These are phyloP conservation scores for Pichia rugopelliculosa DNA, from an alignment of 805 yeast genomes.

Conservation along the genomic window DNA sequence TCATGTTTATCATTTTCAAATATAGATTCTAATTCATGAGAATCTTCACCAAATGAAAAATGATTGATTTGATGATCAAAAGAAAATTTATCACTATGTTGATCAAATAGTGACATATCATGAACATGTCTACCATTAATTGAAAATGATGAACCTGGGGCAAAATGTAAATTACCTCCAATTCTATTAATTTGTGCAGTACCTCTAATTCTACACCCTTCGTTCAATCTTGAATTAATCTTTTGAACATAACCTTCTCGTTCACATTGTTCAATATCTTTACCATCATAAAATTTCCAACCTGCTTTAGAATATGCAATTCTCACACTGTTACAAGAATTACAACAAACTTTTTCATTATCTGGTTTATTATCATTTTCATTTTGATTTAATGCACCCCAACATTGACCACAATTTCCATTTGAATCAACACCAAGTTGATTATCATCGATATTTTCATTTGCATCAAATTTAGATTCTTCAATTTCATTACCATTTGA, in stretches of 20 bases:
- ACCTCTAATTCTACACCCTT: conserved; percentile 88
- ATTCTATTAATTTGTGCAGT: conserved; percentile 73
- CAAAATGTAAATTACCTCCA: conserved; percentile 88
- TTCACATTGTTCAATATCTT: conserved; percentile 84
- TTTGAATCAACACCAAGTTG: conserved; percentile 14
- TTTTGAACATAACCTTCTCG: conserved; percentile 72
- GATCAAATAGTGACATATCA: conserved; percentile 67
- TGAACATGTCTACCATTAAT: conserved; percentile 63
- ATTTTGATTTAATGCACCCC: conserved; percentile 66
- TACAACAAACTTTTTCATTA: conserved; percentile 60
- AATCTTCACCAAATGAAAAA: conserved; percentile 72
- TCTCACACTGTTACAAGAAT: conserved; percentile 75
- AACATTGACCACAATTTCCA: conserved; percentile 81
- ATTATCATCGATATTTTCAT: conserved; percentile 24
- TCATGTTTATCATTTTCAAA: conserved; percentile 20
- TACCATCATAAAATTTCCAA: conserved; percentile 92
- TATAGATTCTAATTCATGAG: conserved; percentile 14
- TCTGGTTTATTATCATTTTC: conserved; percentile 33
- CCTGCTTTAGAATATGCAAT: conserved; percentile 66
- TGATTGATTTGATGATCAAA: conserved; percentile 76
- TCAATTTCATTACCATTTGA: conserved; percentile 41
- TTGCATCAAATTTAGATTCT: conserved; percentile 35
- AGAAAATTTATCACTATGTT: conserved; percentile 50
- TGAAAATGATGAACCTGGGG: conserved; percentile 80
- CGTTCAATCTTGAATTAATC: conserved; percentile 51